Evolutionary conservation across 495 filamentous ascomycete species (phyloP).

Genomic region (Podospora pseudocomata): DNA sequence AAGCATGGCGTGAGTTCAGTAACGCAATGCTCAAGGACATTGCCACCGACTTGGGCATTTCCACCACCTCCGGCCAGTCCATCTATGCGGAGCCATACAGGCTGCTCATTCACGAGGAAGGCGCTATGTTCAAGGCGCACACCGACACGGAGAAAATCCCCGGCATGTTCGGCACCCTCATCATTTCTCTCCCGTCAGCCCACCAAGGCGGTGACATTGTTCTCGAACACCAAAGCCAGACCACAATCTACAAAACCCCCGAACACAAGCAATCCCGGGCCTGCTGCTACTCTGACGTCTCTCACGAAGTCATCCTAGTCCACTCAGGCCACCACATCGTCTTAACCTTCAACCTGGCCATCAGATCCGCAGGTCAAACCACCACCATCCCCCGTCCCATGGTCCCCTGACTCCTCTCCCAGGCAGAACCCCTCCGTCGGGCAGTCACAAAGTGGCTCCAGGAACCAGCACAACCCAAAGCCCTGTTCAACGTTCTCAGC

Average conservation of each 20-base stretch:
- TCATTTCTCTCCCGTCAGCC: constrained; percentile 51
- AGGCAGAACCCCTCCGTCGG: constrained; percentile 15
- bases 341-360: constrained; percentile 54
- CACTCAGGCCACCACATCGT: constrained; percentile 49
- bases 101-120: constrained; percentile 54
- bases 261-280: constrained; percentile 32
- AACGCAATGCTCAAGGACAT: too few relatives aligned
- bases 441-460: constrained; percentile 27
- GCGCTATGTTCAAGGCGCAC: constrained; percentile 52
- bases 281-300: constrained; percentile 54
- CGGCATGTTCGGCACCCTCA: constrained; percentile 57
- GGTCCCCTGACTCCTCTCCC: not conserved
- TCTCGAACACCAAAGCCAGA: constrained; percentile 38
- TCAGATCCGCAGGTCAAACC: constrained; percentile 15
- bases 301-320: constrained; percentile 51
- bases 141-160: constrained; percentile 52
- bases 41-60: not conserved
- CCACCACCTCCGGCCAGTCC: not conserved
- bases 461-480: not conserved
- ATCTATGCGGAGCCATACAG: constrained; percentile 50
- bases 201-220: constrained; percentile 52
- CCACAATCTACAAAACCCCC: constrained; percentile 38
- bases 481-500: constrained; percentile 40
- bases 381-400: not conserved
- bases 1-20: too few relatives aligned